phyloP scores from a whole-genome alignment of 257 asterid genomes.

The Capsicum chinense region DNA sequence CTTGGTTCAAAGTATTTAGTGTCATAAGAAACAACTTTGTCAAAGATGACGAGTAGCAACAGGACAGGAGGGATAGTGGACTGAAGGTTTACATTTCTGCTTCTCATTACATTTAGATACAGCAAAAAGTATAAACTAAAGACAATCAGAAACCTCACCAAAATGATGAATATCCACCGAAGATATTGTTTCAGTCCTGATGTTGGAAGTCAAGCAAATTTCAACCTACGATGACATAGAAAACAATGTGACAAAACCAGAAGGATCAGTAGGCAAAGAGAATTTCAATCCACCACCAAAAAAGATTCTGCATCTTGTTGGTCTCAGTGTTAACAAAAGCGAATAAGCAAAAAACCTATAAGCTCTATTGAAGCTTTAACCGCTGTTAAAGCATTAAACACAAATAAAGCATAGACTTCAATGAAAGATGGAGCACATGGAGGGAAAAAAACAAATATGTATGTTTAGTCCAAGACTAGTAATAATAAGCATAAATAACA shows the following conservation, averaged over 20 bases:
- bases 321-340: not conserved
- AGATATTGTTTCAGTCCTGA: conserved; percentile 77
- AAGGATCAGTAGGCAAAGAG: conserved; percentile 19
- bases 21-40: conserved; percentile 6
- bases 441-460: not conserved
- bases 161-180: conserved; percentile 92
- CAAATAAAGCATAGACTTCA: not conserved
- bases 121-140: conserved; percentile 10
- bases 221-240: conserved; percentile 69
- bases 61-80: not conserved
- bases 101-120: not conserved
- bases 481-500: conserved; percentile 1
- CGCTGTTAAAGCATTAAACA: not conserved
- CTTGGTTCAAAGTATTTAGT: conserved; percentile 5
- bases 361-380: not conserved
- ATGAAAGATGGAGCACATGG: not conserved
- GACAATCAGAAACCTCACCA: conserved; percentile 55
- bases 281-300: not conserved
- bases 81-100: not conserved
- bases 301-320: conserved; percentile 11
- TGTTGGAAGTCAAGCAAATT: conserved; percentile 93
- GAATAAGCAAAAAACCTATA: not conserved
- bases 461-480: not conserved
- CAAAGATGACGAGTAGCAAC: not conserved
- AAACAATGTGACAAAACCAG: not conserved